phyloP scores from a whole-genome alignment of 768 basidiomycete genomes.

The Fistulinella prunicolor region DNA sequence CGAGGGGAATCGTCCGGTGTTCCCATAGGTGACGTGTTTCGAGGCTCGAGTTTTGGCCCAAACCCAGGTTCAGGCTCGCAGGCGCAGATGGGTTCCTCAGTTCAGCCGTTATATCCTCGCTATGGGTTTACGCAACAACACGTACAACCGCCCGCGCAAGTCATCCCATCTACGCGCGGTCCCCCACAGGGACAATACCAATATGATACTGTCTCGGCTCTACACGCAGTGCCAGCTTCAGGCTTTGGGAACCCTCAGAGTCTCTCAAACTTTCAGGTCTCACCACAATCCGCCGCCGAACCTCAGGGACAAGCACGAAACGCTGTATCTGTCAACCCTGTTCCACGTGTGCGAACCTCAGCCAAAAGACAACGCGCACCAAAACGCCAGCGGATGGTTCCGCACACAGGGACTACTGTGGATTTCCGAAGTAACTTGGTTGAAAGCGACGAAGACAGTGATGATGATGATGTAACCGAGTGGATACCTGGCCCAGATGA shows the following conservation, averaged over 20 bases:
- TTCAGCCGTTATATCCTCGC: constrained; percentile 1
- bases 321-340: background rate
- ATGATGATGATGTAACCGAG: constrained; percentile 28
- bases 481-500: constrained; percentile 15
- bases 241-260: background rate
- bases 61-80: background rate
- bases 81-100: constrained; percentile 1
- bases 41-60: background rate
- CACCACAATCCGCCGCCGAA: background rate
- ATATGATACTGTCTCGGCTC: background rate
- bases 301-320: constrained; percentile 1
- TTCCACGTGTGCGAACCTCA: constrained; percentile 8
- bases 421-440: constrained; percentile 1
- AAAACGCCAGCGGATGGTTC: constrained; percentile 19
- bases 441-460: constrained; percentile 32
- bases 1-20: background rate
- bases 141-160: constrained; percentile 6
- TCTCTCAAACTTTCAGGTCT: background rate
- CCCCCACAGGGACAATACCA: constrained; percentile 13
- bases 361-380: constrained; percentile 20
- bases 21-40: background rate
- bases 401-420: background rate
- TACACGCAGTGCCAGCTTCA: background rate
- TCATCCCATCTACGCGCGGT: background rate
- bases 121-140: constrained; percentile 11